Evolutionary conservation across 202 grass and related monocot genomes (phyloP).

Genomic region (Digitaria exilis): DNA sequence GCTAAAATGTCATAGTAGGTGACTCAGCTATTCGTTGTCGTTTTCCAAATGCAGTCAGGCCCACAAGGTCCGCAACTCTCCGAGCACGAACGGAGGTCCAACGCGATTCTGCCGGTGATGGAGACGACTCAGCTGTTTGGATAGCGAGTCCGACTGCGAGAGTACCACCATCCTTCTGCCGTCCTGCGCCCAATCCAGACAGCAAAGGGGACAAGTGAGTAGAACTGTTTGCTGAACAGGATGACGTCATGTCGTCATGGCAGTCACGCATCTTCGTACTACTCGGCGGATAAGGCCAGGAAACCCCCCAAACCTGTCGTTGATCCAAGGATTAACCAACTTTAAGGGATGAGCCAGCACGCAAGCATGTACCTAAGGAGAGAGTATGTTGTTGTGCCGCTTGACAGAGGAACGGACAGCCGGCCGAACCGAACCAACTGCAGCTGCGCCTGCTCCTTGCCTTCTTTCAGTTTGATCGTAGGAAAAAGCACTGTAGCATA

Average conservation of each 20-base stretch:
- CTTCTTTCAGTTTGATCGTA: neutral
- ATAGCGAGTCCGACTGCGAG: neutral
- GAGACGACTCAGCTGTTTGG: neutral
- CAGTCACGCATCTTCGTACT: slow-evolving; percentile 18
- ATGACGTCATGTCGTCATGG: neutral
- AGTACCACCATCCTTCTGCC: neutral
- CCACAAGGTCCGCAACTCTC: neutral
- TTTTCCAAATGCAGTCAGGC: neutral
- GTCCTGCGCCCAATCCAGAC: neutral
- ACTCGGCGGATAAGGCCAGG: neutral
- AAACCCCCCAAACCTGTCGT: neutral
- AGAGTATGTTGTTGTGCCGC: neutral
- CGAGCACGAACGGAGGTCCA: neutral
- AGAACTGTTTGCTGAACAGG: neutral
- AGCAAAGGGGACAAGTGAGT: neutral
- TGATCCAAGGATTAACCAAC: slow-evolving; percentile 19
- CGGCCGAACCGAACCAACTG: neutral
- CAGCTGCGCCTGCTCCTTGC: neutral
- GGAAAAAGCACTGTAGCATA: no score
- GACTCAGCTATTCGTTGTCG: neutral
- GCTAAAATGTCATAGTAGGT: neutral
- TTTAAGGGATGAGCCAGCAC: neutral
- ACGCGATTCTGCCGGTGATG: neutral
- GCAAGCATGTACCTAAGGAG: neutral
- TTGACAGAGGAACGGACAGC: slow-evolving; percentile 32